Evolutionary conservation across 805 yeast species (phyloP), one percentile per base, ranked within the genome.

Genomic region (Cyberlindnera mrakii): DNA sequence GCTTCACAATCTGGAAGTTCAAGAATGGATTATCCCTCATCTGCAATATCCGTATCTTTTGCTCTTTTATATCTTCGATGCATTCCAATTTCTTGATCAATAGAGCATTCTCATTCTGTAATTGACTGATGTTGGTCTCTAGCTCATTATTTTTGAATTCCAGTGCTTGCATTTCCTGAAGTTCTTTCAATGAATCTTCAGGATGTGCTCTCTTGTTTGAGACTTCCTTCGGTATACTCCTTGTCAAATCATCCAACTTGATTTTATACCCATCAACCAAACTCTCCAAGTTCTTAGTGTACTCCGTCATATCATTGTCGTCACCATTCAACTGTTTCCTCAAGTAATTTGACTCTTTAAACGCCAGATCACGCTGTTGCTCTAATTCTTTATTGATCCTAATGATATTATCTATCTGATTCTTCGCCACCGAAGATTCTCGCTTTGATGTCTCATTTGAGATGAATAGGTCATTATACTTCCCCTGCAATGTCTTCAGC

Each of bases 1-100:
- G 70, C 50, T 80, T 82, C 14, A 81, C 66, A n/a, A 71, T 59
- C 56, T 85, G 90, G 49, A 82, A 82, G 14, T 67, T 68, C 3
- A 71, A 43, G 13, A 80, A 71, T 2, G 95, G 95, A 57, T 82
- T 85, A 29, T 76, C 71, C 37, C 81, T 70, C 44, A 85, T 61
- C 58, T 84, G 84, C 13, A 87, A 59, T 2, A 86, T 70, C 40
- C 80, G 71, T 2, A 71, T 50, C 40, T 66, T 68, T 33, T 66
- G 66, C 37, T 63, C 67, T 35, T 66, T 66, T 25, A 66, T 46
- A 3, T 55, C 54, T 29, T 63, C 59, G 14, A 66, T 48, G 2
- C 64, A 54, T 31, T 66, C 60, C 13, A 69, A 39, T 40, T 72
- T 73, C 15, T 63, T 60, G 10, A 67, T 61, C 33, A 76, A 53